A percentile compares a stretch with the other conserved stretches of the same genome.
phyloP scores from a whole-genome alignment of 306 rosid genomes.

The Lathyrus sativus region DNA sequence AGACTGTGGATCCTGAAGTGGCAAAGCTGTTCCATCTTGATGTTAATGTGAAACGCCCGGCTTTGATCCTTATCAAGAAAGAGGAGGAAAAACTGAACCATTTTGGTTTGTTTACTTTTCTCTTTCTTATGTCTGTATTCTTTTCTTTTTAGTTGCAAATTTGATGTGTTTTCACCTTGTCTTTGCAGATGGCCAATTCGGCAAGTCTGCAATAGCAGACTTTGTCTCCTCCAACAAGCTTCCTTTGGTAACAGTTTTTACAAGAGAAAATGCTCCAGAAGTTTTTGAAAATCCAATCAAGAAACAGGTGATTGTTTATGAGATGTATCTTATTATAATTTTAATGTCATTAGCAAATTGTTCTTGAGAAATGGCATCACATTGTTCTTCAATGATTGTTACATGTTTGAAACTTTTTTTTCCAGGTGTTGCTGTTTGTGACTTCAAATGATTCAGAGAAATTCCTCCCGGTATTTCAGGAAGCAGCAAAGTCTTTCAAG shows the following conservation, averaged over 20 bases:
- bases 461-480: constrained; percentile 67
- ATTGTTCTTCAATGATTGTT: constrained; percentile 14
- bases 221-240: constrained; percentile 85
- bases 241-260: constrained; percentile 81
- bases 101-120: constrained; percentile 63
- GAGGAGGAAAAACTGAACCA: constrained; percentile 78
- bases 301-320: constrained; percentile 78
- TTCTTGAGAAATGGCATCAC: constrained; percentile 13
- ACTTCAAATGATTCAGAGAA: constrained; percentile 72
- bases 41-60: constrained; percentile 78
- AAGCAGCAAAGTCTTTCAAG: constrained; percentile 81
- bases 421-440: constrained; percentile 75
- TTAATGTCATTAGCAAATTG: constrained; percentile 18
- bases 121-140: neutral
- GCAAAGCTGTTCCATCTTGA: constrained; percentile 91
- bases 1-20: constrained; percentile 81
- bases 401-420: constrained; percentile 33
- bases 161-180: constrained; percentile 30
- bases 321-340: constrained; percentile 6
- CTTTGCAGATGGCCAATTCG: constrained; percentile 73
- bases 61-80: constrained; percentile 79
- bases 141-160: neutral
- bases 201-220: constrained; percentile 64
- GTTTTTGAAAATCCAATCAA: constrained; percentile 88
- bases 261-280: constrained; percentile 82